Base-by-base conservation (phyloP, 192 early-diverging fungal genomes). In the Coemansia sp. region DNA sequence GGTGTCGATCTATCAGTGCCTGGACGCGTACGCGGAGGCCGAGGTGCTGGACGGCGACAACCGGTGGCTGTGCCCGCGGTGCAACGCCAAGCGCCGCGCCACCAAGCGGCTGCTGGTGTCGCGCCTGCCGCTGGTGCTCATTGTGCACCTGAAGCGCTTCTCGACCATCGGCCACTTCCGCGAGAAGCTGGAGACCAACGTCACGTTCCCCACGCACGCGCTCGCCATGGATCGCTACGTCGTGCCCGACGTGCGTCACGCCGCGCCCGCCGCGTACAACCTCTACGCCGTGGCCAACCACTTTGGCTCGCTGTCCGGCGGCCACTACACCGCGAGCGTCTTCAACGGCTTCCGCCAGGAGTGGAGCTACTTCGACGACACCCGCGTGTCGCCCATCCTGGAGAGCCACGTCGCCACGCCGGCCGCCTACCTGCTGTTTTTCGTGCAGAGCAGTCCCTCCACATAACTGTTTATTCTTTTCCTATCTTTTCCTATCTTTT, bases 71-170 rank as follows among this genome's bases (percentile, higher is more conserved):
- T 99, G 96, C 53, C 89, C 94, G 4, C 45, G 70, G 19, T 97
- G 95, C 68, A 88, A 90, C 58, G 66, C 75, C 13, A 80, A 66
- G 14, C 82, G 93, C 5, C 68, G 80, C 13, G 82, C 93, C 3
- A 85, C 81, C 15, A 99, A 99, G 63, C 75, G 71, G 15, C 58
- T 95, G 33, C 80, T 83, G 10, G 78, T 99, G 10, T 86, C 90
- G 1, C 77, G 83, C 21, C 68, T 97, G 22, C 97, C 97, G 1
- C 79, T 86, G 41, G 86, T 99, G 26, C 70, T 99, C n/a, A 64
- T 97, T 42, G 83, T 99, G 43, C 93, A 97, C 53, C 54, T 99
- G 58, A 99, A 98, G 67, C 83, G 95, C 42, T 99, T 97, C 49
- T 95, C 87, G 15, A 92, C 81, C 27, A 77, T 90, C 47, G 95